Base-by-base conservation (phyloP, 768 basidiomycete genomes). In the Calocybe gangraenosa region DNA sequence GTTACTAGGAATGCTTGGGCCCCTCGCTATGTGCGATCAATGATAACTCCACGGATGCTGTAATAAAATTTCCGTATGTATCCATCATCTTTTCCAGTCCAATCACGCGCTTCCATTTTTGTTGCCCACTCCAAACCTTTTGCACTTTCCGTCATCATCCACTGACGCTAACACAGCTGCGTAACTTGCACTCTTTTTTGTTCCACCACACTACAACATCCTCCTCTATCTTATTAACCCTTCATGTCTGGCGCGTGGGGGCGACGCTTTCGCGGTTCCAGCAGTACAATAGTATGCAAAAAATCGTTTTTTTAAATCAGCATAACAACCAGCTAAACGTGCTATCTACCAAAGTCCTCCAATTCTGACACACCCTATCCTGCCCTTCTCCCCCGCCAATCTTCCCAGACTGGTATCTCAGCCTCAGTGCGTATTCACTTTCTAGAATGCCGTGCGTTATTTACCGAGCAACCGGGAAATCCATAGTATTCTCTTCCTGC, bases 401-500 rank as follows among this genome's bases (percentile, higher is more conserved):
- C 54, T 9, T 35, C 38, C n/a, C 42, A 48, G 25, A 17, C 42
- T 22, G 44, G 52, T 42, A 56, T 56, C 4, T 48, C 55, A 14
- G 53, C 55, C 33, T 48, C 53, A 15, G 55, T 54, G 2, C 23
- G 55, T 51, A 30, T 20, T 15, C 23, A 36, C 15, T 18, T 19
- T 28, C 11, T 3, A 28, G 21, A 20, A 14, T 30, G 8, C n/a
- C n/a, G n/a, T n/a, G n/a, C n/a, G n/a, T n/a, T n/a, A n/a, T n/a
- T n/a, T n/a, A n/a, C n/a, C n/a, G n/a, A n/a, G n/a, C n/a, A n/a
- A n/a, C n/a, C n/a, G n/a, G n/a, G n/a, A n/a, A n/a, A n/a, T n/a
- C 33, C 31, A 18, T 18, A 82, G 79, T 80, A 74, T 54, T 68
- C 74, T 13, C 60, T 82, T 23, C 62, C 76, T 1, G 64, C 75